phyloP scores from a whole-genome alignment of 495 filamentous ascomycete genomes.

The Aspergillus conjunctus region DNA sequence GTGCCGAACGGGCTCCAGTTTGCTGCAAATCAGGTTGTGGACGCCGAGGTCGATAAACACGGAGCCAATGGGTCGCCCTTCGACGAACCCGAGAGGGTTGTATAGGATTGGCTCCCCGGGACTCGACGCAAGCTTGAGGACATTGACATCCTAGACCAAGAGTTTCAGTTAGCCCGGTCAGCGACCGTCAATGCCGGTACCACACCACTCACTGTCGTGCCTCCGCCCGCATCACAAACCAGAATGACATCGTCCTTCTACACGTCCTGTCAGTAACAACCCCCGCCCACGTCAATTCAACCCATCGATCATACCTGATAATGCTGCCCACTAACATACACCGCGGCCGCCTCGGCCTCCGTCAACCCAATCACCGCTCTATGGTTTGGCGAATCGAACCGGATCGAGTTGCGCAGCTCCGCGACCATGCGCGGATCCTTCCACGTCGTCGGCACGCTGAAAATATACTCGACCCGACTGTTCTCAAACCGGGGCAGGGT shows the following conservation, averaged over 20 bases:
- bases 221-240: conserved; percentile 15
- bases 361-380: conserved; percentile 59
- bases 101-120: conserved; percentile 8
- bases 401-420: conserved; percentile 22
- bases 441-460: conserved; percentile 71
- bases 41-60: conserved; percentile 14
- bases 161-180: not conserved
- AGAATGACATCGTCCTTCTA: conserved; percentile 18
- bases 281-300: not conserved
- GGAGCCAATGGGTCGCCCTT: conserved; percentile 14
- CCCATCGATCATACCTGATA: conserved; percentile 26
- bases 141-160: conserved; percentile 6
- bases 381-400: conserved; percentile 47
- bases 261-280: not conserved
- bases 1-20: conserved; percentile 3
- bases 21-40: conserved; percentile 5
- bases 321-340: conserved; percentile 50
- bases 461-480: conserved; percentile 61
- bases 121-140: conserved; percentile 4
- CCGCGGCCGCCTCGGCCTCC: conserved; percentile 69
- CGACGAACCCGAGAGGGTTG: conserved; percentile 12
- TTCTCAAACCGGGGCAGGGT: conserved; percentile 35
- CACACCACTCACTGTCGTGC: conserved; percentile 6
- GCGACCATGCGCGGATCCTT: conserved; percentile 58
- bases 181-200: not conserved